These are phyloP conservation scores for Solanum chmielewskii DNA, from an alignment of 257 asterid genomes.

Conservation along the genomic window DNA sequence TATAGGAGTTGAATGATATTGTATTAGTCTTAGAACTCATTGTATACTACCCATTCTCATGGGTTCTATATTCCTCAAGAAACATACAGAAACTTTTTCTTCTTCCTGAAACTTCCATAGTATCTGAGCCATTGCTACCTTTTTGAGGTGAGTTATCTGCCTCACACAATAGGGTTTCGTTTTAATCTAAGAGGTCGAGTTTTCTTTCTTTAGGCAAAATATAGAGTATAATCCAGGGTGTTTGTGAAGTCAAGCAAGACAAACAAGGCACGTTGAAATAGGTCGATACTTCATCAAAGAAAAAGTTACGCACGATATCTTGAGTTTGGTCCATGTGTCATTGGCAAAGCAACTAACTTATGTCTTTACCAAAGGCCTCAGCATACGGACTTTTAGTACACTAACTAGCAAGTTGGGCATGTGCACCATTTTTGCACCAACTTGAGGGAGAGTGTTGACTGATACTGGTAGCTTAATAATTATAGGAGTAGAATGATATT, in stretches of 20 bases:
- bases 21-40: neutral
- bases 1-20: neutral
- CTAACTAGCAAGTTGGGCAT: neutral
- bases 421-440: neutral
- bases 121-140: neutral
- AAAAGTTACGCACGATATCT: neutral
- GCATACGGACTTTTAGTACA: neutral
- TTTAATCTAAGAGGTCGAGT: neutral
- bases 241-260: neutral
- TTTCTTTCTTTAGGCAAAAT: neutral
- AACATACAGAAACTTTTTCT: neutral
- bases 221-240: neutral
- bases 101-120: neutral
- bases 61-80: neutral
- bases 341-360: neutral
- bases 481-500: neutral
- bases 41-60: neutral
- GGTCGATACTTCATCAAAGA: neutral
- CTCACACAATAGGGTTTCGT: neutral
- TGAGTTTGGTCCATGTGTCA: neutral
- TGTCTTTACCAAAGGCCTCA: neutral
- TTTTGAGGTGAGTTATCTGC: neutral
- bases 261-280: neutral
- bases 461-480: neutral
- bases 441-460: neutral